Conservation (phyloP, 345 rosid species). For the Tarenaya hassleriana region DNA sequence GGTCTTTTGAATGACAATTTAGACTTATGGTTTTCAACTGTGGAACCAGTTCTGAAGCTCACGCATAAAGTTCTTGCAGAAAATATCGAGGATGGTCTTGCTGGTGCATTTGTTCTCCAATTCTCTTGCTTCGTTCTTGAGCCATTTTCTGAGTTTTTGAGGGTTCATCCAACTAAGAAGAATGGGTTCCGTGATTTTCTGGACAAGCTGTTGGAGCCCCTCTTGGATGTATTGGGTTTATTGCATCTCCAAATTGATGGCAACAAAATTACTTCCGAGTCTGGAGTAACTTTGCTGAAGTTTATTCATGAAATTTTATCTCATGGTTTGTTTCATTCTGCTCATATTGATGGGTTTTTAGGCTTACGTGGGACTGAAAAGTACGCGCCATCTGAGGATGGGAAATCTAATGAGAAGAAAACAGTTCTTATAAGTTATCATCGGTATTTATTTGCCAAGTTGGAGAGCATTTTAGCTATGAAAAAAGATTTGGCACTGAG, state of each 20-base stretch:
- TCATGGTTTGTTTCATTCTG: conserved; percentile 67
- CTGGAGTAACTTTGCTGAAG: conserved; percentile 34
- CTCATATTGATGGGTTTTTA: conserved; percentile 75
- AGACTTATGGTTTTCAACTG: conserved; percentile 62
- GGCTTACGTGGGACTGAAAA: conserved; percentile 46
- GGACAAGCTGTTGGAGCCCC: conserved; percentile 59
- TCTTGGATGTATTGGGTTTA: conserved; percentile 47
- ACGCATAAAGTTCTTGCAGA: conserved; percentile 32
- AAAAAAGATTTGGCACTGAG: conserved; percentile 41
- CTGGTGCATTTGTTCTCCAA: conserved; percentile 38
- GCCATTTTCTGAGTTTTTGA: conserved; percentile 72
- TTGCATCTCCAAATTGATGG: conserved; percentile 32
- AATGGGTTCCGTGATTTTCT: conserved; percentile 64
- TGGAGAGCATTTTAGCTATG: conserved; percentile 37
- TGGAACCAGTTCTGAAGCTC: conserved; percentile 46
- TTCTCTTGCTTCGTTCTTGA: conserved; percentile 63
- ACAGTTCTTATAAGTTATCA: conserved; percentile 59
- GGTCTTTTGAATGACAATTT: conserved; percentile 58
- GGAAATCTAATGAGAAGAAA: conserved; percentile 33
- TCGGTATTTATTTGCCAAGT: conserved; percentile 65
- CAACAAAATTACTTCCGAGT: conserved; percentile 22
- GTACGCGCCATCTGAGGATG: conserved; percentile 39
- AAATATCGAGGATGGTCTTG: conserved; percentile 35
- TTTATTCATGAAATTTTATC: conserved; percentile 55
- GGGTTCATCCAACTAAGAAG: conserved; percentile 69